Evolutionary conservation across 495 filamentous ascomycete genomes (phyloP), one percentile per base, ranked within the genome.

Genomic region (Staphylotrichum tortipilum): DNA sequence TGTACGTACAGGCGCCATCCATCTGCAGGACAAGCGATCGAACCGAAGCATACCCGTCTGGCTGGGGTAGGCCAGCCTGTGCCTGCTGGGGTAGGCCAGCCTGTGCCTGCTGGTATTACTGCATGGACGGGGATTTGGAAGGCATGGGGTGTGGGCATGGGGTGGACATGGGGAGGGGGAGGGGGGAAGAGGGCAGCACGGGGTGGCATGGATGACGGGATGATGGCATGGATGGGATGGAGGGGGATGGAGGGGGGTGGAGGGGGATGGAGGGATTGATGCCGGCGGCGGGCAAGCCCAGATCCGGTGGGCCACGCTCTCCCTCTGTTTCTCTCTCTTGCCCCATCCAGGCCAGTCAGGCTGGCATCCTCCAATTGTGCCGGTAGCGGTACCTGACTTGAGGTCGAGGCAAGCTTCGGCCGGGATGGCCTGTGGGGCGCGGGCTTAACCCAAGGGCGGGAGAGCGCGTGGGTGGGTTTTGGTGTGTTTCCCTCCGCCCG

Each of bases 401-500:
- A 23, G 26, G 26, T 28, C n/a, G 14, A 33, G 39, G 22, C 19
- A 21, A 35, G 48, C 38, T 34, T 39, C 35, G 14, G 38, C 21
- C 39, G 21, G 23, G 38, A 42, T 12, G 29, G 21, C 6, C 15
- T 29, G 41, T 26, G 14, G 28, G 21, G 44, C 10, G 12, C 17
- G 11, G 19, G n/a, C 23, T 43, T 34, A 39, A 30, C 34, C 34
- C 29, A 34, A 29, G 18, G 11, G 26, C 28, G 18, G 18, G 36
- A 33, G 36, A 28, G 12, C 17, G 11, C 6, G 28, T 19, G 12
- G 33, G n/a, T 19, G n/a, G n/a, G n/a, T n/a, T n/a, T n/a, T 28
- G 26, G 26, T 10, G 10, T 28, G 26, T 44, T 47, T 52, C 54
- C 54, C 39, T 56, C 49, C 54, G 43, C 21, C 48, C 53, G 47